A percentile compares a stretch with the other conserved stretches of the same genome.
Conservation (phyloP, 2,329 filamentous ascomycete genomes). For the Sporothrix phasma region DNA sequence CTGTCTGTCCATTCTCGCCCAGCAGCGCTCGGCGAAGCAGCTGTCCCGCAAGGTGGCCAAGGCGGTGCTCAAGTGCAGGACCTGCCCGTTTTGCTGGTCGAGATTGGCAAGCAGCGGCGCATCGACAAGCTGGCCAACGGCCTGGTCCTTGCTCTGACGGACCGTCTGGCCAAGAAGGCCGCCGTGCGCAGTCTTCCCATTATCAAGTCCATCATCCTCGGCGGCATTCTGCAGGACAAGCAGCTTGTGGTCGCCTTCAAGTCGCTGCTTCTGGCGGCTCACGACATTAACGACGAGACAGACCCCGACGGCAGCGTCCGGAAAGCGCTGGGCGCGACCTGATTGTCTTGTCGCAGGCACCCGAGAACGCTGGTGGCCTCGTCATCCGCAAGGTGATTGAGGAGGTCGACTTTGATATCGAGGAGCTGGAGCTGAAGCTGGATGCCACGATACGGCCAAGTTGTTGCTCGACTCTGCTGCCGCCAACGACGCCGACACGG, state of each 20-base stretch:
- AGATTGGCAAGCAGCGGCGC: conserved; percentile 54
- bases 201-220: conserved; percentile 52
- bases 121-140: conserved; percentile 64
- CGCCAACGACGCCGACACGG: conserved; percentile 36
- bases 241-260: conserved; percentile 58
- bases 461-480: conserved; percentile 33
- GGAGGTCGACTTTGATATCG: conserved; percentile 60
- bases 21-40: conserved; percentile 61
- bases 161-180: conserved; percentile 50
- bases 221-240: conserved; percentile 50
- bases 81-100: conserved; percentile 48
- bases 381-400: conserved; percentile 59
- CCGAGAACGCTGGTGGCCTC: conserved; percentile 48
- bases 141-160: conserved; percentile 55
- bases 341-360: conserved; percentile 53
- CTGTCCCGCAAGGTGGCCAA: conserved; percentile 62
- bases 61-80: conserved; percentile 55
- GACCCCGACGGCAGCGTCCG: conserved; percentile 48
- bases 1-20: conserved; percentile 71
- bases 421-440: conserved; percentile 64
- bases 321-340: conserved; percentile 56
- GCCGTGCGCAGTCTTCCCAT: conserved; percentile 46
- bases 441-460: conserved; percentile 55
- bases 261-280: conserved; percentile 50
- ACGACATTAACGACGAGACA: conserved; percentile 45